Evolutionary conservation across 495 filamentous ascomycete species (phyloP), one percentile per base, ranked within the genome.

Genomic region (Aspergillus kassunensis): DNA sequence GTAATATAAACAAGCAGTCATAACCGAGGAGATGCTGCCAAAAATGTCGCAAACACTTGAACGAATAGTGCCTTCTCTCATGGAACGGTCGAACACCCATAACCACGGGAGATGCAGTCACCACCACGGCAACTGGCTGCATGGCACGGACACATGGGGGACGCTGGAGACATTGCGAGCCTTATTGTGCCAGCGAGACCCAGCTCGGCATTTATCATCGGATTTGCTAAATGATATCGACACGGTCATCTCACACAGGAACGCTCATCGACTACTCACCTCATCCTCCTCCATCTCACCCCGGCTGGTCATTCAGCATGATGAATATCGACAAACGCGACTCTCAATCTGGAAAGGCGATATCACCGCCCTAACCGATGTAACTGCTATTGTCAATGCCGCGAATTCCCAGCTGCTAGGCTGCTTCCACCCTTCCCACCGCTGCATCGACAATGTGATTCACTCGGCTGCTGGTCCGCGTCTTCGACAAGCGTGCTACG

Each of bases 371-470:
- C 29, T 65, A 10, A 53, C 56, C 10, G 49, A 56, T 21, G 37
- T 62, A 20, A 65, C 62, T 0, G 62, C 56, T 20, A 65, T 65
- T 29, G 59, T 61, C 29, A 65, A 65, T 31, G 62, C 62, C 2
- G 59, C 62, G 7, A 65, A 65, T 18, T 31, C 56, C 16, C 24
- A 54, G 12, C 54, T 61, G 0, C 47, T 58, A 21, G 62, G 62
- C 4, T 65, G 62, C 21, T 65, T 61, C 52, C 51, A 29, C 6
- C 62, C 62, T 7, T 41, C 50, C 3, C 62, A 65, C 20, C 59
- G 52, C n/a, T 65, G 62, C 44, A 65, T 65, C 36, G 62, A 65
- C 40, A 65, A 62, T 54, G 55, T 62, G 19, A 65, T 65, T 30
- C 62, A 65, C 41, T 53, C 59, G 1, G 51, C 54, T 20, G 62